phyloP scores from a whole-genome alignment of 305 asterid genomes.

The Fraxinus paxiana region DNA sequence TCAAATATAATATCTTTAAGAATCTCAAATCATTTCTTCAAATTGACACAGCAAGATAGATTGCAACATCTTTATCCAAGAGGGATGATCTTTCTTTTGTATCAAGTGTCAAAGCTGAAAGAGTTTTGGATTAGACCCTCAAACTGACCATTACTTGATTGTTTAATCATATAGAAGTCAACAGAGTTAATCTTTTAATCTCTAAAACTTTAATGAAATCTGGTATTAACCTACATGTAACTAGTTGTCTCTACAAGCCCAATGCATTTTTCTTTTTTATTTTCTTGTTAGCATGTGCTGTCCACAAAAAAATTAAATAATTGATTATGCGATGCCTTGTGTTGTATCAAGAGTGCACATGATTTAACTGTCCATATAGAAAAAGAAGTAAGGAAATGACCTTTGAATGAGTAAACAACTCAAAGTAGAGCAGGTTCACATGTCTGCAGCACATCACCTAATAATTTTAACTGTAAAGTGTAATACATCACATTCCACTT shows the following conservation, averaged over 20 bases:
- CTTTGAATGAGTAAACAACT: background rate
- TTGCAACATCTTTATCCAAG: background rate
- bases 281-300: slow-evolving; percentile 4
- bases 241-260: background rate
- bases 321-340: background rate
- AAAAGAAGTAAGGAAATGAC: background rate
- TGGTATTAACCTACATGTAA: background rate
- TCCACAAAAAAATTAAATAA: background rate
- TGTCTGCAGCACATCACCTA: background rate
- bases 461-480: slow-evolving; percentile 14
- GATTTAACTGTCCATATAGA: slow-evolving; percentile 5
- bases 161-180: background rate
- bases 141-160: background rate
- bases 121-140: background rate
- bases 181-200: background rate
- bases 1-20: background rate
- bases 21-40: background rate
- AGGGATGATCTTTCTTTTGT: background rate
- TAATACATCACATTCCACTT: background rate
- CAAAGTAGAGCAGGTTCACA: background rate
- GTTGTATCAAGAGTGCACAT: background rate
- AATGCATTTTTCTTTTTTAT: background rate
- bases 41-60: background rate
- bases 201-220: background rate
- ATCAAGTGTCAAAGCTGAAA: background rate